phyloP scores from a whole-genome alignment of 1,139 yeast genomes.

The Yamadazyma buinensis region DNA sequence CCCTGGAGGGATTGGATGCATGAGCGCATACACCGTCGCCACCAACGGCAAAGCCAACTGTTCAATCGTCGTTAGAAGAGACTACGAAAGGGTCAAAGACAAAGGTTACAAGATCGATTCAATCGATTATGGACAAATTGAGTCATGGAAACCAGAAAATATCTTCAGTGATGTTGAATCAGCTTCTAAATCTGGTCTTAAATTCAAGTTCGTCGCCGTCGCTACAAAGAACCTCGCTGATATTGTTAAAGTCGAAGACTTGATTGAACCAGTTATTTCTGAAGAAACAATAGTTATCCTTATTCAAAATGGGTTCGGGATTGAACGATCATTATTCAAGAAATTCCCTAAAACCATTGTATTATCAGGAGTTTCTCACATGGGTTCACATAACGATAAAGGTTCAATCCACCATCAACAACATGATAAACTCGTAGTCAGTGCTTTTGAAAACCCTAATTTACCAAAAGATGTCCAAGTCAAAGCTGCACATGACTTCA shows the following conservation, averaged over 20 bases:
- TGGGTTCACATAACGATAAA: conserved; percentile 57
- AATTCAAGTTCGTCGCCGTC: conserved; percentile 62
- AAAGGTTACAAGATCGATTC: conserved; percentile 61
- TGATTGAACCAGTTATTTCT: conserved; percentile 45
- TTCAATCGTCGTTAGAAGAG: conserved; percentile 62
- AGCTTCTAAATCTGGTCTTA: conserved; percentile 31
- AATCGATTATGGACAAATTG: conserved; percentile 53
- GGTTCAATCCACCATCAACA: conserved; percentile 50
- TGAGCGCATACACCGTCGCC: conserved; percentile 59
- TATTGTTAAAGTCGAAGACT: conserved; percentile 50
- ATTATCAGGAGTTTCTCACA: conserved; percentile 66
- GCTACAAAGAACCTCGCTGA: conserved; percentile 76
- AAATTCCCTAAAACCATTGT: conserved; percentile 58
- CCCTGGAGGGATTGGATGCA: conserved; percentile 62
- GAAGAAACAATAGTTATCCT: conserved; percentile 51
- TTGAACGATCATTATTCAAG: conserved; percentile 56
- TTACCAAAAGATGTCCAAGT: conserved; percentile 16
- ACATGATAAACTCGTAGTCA: conserved; percentile 51
- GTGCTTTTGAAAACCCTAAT: conserved; percentile 38
- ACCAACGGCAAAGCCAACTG: conserved; percentile 43
- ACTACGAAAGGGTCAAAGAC: conserved; percentile 50
- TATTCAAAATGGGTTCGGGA: conserved; percentile 72
- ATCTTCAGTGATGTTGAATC: conserved; percentile 39
- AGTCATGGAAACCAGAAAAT: conserved; percentile 53
- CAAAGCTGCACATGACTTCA: conserved; percentile 36